phyloP scores from a whole-genome alignment of 805 yeast genomes.

The Yamadazyma laniorum region DNA sequence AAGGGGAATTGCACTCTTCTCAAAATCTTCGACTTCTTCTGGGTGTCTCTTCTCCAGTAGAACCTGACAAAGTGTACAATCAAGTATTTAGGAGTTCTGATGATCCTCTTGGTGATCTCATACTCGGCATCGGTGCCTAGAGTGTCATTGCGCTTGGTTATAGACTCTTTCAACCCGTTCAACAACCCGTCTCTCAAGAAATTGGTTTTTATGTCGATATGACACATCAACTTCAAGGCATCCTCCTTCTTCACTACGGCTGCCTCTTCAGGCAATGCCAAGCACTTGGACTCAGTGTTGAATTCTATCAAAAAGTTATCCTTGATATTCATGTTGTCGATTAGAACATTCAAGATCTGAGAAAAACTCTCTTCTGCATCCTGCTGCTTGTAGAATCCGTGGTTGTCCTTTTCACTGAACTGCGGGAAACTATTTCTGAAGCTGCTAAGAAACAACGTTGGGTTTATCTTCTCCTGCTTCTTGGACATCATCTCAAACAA shows the following conservation, averaged over 20 bases:
- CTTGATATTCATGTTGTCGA: slow-evolving; percentile 48
- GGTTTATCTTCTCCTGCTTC: slow-evolving; percentile 55
- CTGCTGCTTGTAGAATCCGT: slow-evolving; percentile 85
- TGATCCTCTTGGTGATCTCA: slow-evolving; percentile 58
- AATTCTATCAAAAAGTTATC: slow-evolving; percentile 64
- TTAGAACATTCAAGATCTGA: slow-evolving; percentile 59
- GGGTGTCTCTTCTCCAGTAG: slow-evolving; percentile 92
- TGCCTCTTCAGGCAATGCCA: slow-evolving; percentile 37
- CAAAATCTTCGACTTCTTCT: slow-evolving; percentile 87
- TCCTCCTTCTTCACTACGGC: slow-evolving; percentile 35
- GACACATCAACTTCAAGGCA: slow-evolving; percentile 80
- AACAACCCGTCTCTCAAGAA: slow-evolving; percentile 82
- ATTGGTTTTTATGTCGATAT: slow-evolving; percentile 81
- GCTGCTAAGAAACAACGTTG: slow-evolving; percentile 61
- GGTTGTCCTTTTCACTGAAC: slow-evolving; percentile 72
- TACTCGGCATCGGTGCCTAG: slow-evolving; percentile 72
- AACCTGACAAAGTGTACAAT: slow-evolving; percentile 93
- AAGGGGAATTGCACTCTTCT: slow-evolving; percentile 95
- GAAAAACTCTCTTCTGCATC: slow-evolving; percentile 98
- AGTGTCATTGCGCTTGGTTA: slow-evolving; percentile 73
- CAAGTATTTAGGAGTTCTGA: slow-evolving; percentile 80
- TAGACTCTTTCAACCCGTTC: slow-evolving; percentile 68
- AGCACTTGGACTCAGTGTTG: slow-evolving; percentile 61
- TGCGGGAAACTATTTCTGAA: slow-evolving; percentile 78
- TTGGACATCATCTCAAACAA: slow-evolving; percentile 46